A percentile compares a stretch with the other conserved stretches of the same genome.
Evolutionary conservation across 495 filamentous ascomycete genomes (phyloP).

Genomic region (Pseudoneurospora amorphoporcata): DNA sequence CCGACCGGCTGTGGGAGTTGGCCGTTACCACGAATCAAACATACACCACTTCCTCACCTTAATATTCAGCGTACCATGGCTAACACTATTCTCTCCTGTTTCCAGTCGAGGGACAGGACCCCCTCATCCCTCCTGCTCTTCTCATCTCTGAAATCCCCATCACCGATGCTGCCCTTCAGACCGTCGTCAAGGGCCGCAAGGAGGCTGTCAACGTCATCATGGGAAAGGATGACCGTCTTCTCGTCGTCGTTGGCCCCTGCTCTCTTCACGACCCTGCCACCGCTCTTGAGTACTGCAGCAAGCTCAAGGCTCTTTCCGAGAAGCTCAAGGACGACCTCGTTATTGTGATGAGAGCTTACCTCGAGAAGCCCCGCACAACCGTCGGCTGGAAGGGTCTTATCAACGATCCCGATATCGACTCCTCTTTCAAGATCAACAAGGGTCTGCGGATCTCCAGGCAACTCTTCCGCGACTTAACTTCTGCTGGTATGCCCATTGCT

Average conservation of each 20-base stretch:
- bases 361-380: conserved; percentile 98
- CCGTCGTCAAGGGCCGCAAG: conserved; percentile 72
- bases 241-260: conserved; percentile 92
- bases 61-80: conserved; percentile 8
- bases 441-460: conserved; percentile 79
- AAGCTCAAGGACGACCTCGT: conserved; percentile 73
- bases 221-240: conserved; percentile 67
- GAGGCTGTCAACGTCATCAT: conserved; percentile 79
- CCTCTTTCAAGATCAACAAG: conserved; percentile 98
- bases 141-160: conserved; percentile 83
- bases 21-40: neutral
- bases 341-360: conserved; percentile 96
- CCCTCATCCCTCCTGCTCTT: conserved; percentile 80
- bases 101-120: conserved; percentile 87
- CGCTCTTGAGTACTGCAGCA: conserved; percentile 76
- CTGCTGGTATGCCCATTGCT: conserved; percentile 81
- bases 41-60: neutral
- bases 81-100: conserved; percentile 9
- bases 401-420: conserved; percentile 97
- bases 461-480: conserved; percentile 84
- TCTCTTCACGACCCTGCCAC: conserved; percentile 89
- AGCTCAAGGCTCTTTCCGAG: conserved; percentile 61
- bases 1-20: neutral
- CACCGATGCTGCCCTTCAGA: conserved; percentile 48
- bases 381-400: conserved; percentile 99